A percentile compares a stretch with the other conserved stretches of the same genome.
phyloP scores from a whole-genome alignment of 352 stramenopile genomes.

The Globisporangium viniferum region DNA sequence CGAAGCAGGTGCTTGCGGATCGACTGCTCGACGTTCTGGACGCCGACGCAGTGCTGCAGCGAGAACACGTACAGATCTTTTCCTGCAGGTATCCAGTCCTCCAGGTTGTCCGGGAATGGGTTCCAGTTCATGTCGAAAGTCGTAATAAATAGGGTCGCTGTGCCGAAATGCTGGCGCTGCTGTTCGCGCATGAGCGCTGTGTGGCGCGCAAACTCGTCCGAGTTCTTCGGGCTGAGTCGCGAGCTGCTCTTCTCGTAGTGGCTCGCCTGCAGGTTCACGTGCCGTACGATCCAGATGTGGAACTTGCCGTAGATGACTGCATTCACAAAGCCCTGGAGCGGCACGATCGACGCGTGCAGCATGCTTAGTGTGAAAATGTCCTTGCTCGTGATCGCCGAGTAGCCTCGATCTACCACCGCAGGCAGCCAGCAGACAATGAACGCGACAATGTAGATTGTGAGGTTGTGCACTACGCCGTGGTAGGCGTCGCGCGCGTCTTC shows the following conservation, averaged over 20 bases:
- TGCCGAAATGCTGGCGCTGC: slow-evolving; percentile 64
- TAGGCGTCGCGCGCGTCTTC: slow-evolving; percentile 74
- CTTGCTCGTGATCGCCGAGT: slow-evolving; percentile 51
- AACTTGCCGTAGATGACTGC: slow-evolving; percentile 87
- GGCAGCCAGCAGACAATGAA: slow-evolving; percentile 84
- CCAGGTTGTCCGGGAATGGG: slow-evolving; percentile 57
- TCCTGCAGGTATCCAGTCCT: slow-evolving; percentile 66
- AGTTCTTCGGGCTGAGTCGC: slow-evolving; percentile 40
- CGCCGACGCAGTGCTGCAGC: slow-evolving; percentile 67
- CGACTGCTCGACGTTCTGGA: slow-evolving; percentile 60
- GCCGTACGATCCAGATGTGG: slow-evolving; percentile 72
- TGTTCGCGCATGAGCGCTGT: slow-evolving; percentile 36
- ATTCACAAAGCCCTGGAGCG: slow-evolving; percentile 81
- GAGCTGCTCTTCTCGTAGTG: slow-evolving; percentile 27
- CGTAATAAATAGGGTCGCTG: slow-evolving; percentile 73
- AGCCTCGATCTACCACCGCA: slow-evolving; percentile 60
- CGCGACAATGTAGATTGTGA: slow-evolving; percentile 75
- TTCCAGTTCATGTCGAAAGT: slow-evolving; percentile 83
- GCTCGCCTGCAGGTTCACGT: slow-evolving; percentile 41
- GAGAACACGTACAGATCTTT: slow-evolving; percentile 86
- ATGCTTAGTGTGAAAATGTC: slow-evolving; percentile 63
- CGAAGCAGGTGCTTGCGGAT: slow-evolving; percentile 70
- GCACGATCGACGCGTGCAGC: slow-evolving; percentile 75
- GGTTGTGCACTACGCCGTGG: slow-evolving; percentile 77
- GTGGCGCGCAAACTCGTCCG: slow-evolving; percentile 34